Base-by-base conservation (phyloP, 306 rosid species). In the Vicia sativa region DNA sequence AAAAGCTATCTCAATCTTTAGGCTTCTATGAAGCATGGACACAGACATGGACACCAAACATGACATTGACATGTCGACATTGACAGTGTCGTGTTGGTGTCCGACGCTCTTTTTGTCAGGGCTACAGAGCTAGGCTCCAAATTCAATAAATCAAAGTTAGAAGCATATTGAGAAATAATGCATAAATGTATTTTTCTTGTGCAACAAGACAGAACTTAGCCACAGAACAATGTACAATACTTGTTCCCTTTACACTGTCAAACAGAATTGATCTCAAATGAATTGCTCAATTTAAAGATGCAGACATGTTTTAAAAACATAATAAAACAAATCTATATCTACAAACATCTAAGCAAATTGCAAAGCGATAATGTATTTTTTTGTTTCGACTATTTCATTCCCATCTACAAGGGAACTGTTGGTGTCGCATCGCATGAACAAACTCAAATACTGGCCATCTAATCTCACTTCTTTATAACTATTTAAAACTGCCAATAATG, bases 161-260 rank as follows among this genome's bases (percentile, higher is more conserved):
- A n/a, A n/a, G 50, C 71, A 76, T 43, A 44, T 69, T 53, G 42
- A 62, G 44, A 63, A 38, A 56, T 49, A 62, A 62, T 16, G 31
- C 54, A 37, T 37, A 55, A 54, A 62, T 52, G 29, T 26, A 29
- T 53, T 41, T 66, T 62, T 53, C 66, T 10, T 39, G 44, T 46
- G 43, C 67, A 43, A 63, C 39, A 45, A 35, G 49, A 23, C 72
- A 57, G 54, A 62, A 67, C 35, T 15, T 35, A 65, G 45, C 62
- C 49, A 53, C 1, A 34, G 53, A 80, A 65, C 25, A 52, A 49
- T 57, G 71, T 74, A 74, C 29, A 62, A 11, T 21, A 62, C 44
- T 61, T 19, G 14, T 63, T 64, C 29, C 61, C 26, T 55, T 41
- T 23, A 46, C 11, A 50, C 44, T 31, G 37, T 52, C 63, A 62